phyloP scores from a whole-genome alignment of 257 asterid genomes.

The Jacaranda mimosifolia region DNA sequence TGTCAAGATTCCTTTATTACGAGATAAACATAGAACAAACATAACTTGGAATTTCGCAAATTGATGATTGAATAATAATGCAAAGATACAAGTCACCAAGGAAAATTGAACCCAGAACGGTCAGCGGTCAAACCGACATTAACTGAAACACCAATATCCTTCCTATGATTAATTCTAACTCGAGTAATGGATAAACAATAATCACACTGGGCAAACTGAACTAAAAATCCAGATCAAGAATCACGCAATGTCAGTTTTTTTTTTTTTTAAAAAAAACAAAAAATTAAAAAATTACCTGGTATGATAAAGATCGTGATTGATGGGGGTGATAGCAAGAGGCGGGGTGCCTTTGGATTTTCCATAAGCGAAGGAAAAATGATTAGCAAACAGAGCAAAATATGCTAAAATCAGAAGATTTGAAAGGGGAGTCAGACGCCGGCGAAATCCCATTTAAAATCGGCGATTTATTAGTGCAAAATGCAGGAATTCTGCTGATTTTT shows the following conservation, averaged over 20 bases:
- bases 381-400: constrained; percentile 22
- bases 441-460: constrained; percentile 67
- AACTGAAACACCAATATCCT: constrained; percentile 19
- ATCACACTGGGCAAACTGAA: neutral
- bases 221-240: constrained; percentile 6
- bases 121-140: constrained; percentile 38
- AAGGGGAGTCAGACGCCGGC: constrained; percentile 40
- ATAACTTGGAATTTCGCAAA: constrained; percentile 7
- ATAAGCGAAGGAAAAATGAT: constrained; percentile 38
- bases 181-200: constrained; percentile 29
- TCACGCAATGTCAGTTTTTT: neutral
- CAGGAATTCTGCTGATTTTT: constrained; percentile 28
- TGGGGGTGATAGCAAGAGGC: constrained; percentile 59
- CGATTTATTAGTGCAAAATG: constrained; percentile 34
- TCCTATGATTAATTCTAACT: constrained; percentile 29
- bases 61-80: neutral
- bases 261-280: neutral
- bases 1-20: constrained; percentile 11
- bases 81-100: constrained; percentile 24
- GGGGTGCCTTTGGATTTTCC: constrained; percentile 57
- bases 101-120: constrained; percentile 28
- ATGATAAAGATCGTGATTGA: constrained; percentile 92
- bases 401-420: constrained; percentile 39
- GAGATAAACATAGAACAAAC: neutral
- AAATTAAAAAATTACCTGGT: constrained; percentile 55